Percentiles rank a stretch among this genome's conserved stretches.
phyloP scores from a whole-genome alignment of 495 filamentous ascomycete species.

The Daldinia childiae region DNA sequence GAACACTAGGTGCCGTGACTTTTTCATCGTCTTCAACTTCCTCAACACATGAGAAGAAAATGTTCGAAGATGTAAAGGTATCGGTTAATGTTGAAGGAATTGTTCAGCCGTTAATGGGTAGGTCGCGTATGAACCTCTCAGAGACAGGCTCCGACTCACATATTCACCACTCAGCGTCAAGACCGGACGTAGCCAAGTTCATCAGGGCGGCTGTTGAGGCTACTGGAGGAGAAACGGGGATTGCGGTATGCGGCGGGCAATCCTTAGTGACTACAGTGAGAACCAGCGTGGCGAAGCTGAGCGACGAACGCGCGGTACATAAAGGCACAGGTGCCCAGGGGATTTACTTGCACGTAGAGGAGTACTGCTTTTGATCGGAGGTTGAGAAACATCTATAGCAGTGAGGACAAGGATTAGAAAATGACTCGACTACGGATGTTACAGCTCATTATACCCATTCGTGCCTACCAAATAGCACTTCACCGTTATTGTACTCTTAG shows the following conservation, averaged over 20 bases:
- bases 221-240: slow-evolving; percentile 81
- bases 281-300: slow-evolving; percentile 72
- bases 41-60: slow-evolving; percentile 41
- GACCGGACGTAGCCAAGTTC: slow-evolving; percentile 57
- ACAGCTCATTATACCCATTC: background rate
- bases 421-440: background rate
- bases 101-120: slow-evolving; percentile 29
- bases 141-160: slow-evolving; percentile 51
- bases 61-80: slow-evolving; percentile 37
- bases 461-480: background rate
- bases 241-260: slow-evolving; percentile 81
- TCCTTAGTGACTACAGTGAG: slow-evolving; percentile 72
- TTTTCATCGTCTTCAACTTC: slow-evolving; percentile 19
- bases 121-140: slow-evolving; percentile 44
- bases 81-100: slow-evolving; percentile 28
- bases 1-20: slow-evolving; percentile 4
- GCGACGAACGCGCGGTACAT: slow-evolving; percentile 88
- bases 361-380: slow-evolving; percentile 54
- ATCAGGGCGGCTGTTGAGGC: slow-evolving; percentile 69
- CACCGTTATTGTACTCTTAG: background rate
- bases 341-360: slow-evolving; percentile 61
- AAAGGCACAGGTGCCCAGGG: slow-evolving; percentile 92
- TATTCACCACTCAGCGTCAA: slow-evolving; percentile 49
- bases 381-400: background rate
- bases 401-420: background rate